Base-by-base conservation (phyloP, 2,329 filamentous ascomycete species). In the Teratosphaeriaceae sp. region DNA sequence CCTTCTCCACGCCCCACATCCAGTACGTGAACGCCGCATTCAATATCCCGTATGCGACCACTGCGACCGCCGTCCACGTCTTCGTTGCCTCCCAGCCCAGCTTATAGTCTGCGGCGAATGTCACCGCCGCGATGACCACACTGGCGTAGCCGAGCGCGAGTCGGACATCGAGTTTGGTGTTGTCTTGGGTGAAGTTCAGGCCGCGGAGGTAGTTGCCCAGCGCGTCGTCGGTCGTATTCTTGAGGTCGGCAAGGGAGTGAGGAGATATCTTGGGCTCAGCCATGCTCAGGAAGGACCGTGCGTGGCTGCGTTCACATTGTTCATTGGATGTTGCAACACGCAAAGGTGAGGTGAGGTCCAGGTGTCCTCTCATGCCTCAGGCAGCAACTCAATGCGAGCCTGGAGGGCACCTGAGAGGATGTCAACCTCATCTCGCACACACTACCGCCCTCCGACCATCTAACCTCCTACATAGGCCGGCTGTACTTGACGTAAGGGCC, bases 191-290 rank as follows among this genome's bases (percentile, higher is more conserved):
- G 73, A 96, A 96, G 53, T 75, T 82, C 63, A 97, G 80, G 23
- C 81, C 85, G 67, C 87, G 90, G 50, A 98, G 81, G 72, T 97
- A 97, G 69, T 92, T 88, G 46, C 85, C 81, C 47, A 98, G 82
- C 44, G 89, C 88, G 69, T 98, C 92, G 70, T 98, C 92, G 53
- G 86, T 88, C 29, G 89, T 94, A 71, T 92, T 94, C 69, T 97
- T 97, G 51, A 98, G 83, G 64, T 97, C 92, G 94, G 62, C 48
- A 6, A 63, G 53, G 16, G 53, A 59, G 47, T 62, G 57, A 2
- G 59, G 56, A 11, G 60, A 63, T 39, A 65, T 62, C 39, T 57
- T 58, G 4, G 56, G 51, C 15, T 62, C 59, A 30, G 57, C 48
- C 58, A 61, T 62, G 20, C 35, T 52, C 2, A 11, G n/a, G n/a